phyloP scores from a whole-genome alignment of 345 rosid genomes.

The Linum tenue region DNA sequence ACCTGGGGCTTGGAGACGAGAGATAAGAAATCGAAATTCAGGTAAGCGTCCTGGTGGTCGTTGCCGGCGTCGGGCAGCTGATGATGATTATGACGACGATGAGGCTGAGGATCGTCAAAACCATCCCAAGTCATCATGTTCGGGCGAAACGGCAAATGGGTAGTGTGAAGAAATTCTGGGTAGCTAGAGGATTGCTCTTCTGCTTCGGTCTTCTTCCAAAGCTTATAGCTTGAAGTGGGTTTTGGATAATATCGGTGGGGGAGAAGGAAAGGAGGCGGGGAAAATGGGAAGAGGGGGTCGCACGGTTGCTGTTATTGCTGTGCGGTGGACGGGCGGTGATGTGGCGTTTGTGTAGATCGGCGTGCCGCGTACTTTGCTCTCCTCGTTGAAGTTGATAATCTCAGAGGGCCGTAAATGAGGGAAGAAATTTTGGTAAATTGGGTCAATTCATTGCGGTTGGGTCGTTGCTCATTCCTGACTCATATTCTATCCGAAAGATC shows the following conservation, averaged over 20 bases:
- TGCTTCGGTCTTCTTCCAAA: too few relatives aligned
- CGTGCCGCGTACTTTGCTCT: conserved; percentile 13
- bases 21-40: conserved; percentile 57
- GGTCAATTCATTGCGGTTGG: too few relatives aligned
- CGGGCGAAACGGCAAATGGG: too few relatives aligned
- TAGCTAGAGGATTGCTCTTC: neutral
- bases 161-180: neutral
- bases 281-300: too few relatives aligned
- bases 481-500: too few relatives aligned
- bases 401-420: too few relatives aligned
- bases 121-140: conserved; percentile 35
- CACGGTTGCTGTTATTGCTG: too few relatives aligned
- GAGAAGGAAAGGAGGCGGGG: neutral
- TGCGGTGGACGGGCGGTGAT: neutral
- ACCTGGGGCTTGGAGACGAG: conserved; percentile 65
- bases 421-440: too few relatives aligned
- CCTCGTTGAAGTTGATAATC: too few relatives aligned
- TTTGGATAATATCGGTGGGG: too few relatives aligned
- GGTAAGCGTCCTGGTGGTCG: conserved; percentile 26
- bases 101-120: conserved; percentile 16
- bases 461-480: too few relatives aligned
- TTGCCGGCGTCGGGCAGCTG: conserved; percentile 5
- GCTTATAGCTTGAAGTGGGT: too few relatives aligned
- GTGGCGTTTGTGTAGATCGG: conserved; percentile 10
- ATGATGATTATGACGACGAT: conserved; percentile 8